These are phyloP conservation scores for Yarrowia bubula DNA, from an alignment of 805 yeast species.

Conservation along the genomic window DNA sequence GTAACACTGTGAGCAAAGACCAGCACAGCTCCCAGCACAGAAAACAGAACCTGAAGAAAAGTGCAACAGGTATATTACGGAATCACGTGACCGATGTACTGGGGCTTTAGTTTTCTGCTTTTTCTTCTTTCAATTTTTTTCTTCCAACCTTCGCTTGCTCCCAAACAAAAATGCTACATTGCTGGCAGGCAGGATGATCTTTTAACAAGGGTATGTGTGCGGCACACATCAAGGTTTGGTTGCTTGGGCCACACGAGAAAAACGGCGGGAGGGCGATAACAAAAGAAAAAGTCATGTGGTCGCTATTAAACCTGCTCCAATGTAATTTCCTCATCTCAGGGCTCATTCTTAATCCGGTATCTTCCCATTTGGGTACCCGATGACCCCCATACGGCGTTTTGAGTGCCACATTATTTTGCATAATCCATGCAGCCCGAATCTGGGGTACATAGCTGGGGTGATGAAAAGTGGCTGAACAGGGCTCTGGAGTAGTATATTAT, in stretches of 20 bases:
- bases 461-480: neutral
- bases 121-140: neutral
- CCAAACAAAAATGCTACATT: constrained; percentile 13
- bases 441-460: neutral
- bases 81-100: neutral
- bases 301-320: neutral
- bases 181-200: constrained; percentile 7
- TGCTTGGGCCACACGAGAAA: neutral
- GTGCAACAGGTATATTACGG: too few relatives aligned
- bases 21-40: too few relatives aligned
- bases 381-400: neutral
- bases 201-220: constrained; percentile 6
- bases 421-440: constrained; percentile 8
- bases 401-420: neutral
- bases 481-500: too few relatives aligned
- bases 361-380: neutral
- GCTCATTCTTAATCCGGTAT: neutral
- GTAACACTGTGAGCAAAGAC: neutral
- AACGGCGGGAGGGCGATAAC: neutral
- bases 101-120: neutral
- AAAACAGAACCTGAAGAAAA: too few relatives aligned
- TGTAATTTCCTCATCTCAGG: neutral
- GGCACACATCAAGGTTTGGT: constrained; percentile 6
- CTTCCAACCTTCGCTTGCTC: neutral
- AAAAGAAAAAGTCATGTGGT: neutral